These are phyloP conservation scores for Gossypium trilobum DNA, from an alignment of 441 rosid species.

Conservation along the genomic window DNA sequence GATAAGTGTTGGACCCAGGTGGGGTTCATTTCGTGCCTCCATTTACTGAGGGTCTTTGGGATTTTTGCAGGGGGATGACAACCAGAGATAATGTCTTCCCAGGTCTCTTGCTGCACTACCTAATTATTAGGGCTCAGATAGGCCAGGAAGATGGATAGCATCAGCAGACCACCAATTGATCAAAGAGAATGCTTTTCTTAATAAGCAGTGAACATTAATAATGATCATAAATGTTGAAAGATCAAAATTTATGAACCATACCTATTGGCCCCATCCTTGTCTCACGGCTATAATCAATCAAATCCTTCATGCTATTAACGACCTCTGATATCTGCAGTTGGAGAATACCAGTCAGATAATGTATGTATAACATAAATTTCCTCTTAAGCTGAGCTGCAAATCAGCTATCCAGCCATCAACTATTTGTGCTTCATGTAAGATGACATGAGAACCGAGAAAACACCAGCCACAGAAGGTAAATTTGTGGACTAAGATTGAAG, in stretches of 20 bases:
- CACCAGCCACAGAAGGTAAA: background rate
- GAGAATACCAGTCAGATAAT: background rate
- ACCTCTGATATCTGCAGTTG: constrained; percentile 37
- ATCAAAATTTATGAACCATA: constrained; percentile 13
- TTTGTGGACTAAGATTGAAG: background rate
- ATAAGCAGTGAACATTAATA: constrained; percentile 6
- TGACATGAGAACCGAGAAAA: background rate
- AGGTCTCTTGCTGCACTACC: constrained; percentile 3
- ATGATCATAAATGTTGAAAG: background rate
- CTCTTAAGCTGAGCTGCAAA: background rate
- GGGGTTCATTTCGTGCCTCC: background rate
- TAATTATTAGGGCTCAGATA: background rate
- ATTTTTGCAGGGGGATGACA: background rate
- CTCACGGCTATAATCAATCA: constrained; percentile 33
- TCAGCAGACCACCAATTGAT: background rate
- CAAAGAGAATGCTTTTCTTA: background rate
- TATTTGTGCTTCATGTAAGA: background rate
- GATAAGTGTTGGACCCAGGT: background rate
- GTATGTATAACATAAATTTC: background rate
- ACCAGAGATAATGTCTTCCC: background rate
- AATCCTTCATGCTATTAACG: constrained; percentile 37
- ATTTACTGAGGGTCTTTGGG: background rate
- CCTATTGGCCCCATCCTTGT: constrained; percentile 37
- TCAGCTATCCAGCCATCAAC: background rate
- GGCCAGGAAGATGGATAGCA: background rate